Conservation (phyloP, 257 asterid species). For the Nicotiana paniculata region DNA sequence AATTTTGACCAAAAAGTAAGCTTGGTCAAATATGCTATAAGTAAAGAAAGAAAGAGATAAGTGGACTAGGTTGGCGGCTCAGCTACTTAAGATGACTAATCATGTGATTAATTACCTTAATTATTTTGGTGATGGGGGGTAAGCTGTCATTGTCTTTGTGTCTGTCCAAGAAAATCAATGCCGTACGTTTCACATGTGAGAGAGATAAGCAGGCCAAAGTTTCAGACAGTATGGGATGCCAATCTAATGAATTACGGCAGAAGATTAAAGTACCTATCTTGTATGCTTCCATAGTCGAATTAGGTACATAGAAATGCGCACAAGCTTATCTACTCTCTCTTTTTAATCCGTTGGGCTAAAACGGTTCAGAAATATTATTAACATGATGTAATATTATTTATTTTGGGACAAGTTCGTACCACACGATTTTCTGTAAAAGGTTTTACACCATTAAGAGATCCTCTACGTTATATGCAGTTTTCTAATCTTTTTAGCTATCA, state of each 20-base stretch:
- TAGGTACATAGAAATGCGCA: background rate
- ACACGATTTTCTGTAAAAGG: too few relatives aligned
- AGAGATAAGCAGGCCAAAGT: background rate
- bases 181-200: constrained; percentile 1
- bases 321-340: background rate
- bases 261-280: background rate
- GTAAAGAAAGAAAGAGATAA: too few relatives aligned
- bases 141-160: background rate
- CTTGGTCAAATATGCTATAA: too few relatives aligned
- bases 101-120: background rate
- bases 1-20: too few relatives aligned
- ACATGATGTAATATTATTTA: too few relatives aligned
- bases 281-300: background rate
- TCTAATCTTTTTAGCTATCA: too few relatives aligned
- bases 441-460: too few relatives aligned
- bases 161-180: background rate
- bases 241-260: background rate
- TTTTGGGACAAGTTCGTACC: too few relatives aligned
- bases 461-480: too few relatives aligned
- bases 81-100: background rate
- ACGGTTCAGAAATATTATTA: too few relatives aligned
- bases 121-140: background rate
- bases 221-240: background rate
- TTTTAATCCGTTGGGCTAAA: too few relatives aligned
- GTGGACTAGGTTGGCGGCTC: too few relatives aligned